These are phyloP conservation scores for Taphrina communis DNA, from an alignment of 1,139 yeast genomes.

Conservation along the genomic window DNA sequence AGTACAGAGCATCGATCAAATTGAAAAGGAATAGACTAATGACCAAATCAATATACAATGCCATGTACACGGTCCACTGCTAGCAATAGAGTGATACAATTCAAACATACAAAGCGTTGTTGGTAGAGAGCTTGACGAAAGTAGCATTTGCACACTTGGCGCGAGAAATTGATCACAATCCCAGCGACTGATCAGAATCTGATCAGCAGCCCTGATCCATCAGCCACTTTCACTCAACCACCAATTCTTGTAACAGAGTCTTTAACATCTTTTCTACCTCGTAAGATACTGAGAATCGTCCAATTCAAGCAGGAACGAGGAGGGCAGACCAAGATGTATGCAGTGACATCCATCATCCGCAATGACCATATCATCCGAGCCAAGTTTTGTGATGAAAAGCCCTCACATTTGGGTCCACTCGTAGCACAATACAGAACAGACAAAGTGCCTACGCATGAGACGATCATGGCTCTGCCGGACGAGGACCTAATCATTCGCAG, in stretches of 20 bases:
- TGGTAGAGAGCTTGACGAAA: too few species aligned
- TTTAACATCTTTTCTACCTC: background rate
- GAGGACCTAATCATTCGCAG: slow-evolving; percentile 32
- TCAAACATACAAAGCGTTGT: too few species aligned
- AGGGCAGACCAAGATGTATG: slow-evolving; percentile 14
- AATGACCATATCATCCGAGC: background rate
- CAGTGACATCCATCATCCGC: slow-evolving; percentile 27
- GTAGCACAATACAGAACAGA: slow-evolving; percentile 18
- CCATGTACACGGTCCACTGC: too few species aligned
- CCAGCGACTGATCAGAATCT: background rate
- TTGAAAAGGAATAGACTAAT: slow-evolving; percentile 1
- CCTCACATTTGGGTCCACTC: slow-evolving; percentile 23
- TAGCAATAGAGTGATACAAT: too few species aligned
- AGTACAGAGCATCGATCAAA: slow-evolving; percentile 30
- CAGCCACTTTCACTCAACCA: background rate
- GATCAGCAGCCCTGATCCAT: background rate
- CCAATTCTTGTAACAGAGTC: too few species aligned
- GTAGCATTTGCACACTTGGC: too few species aligned
- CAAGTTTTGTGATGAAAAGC: slow-evolving; percentile 5
- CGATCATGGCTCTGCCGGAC: slow-evolving; percentile 6
- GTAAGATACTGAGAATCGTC: too few species aligned
- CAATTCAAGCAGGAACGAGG: too few species aligned
- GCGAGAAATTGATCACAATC: background rate
- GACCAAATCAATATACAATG: background rate
- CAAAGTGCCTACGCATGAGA: slow-evolving; percentile 19